phyloP scores from a whole-genome alignment of 768 basidiomycete species.

The Suillus placidus region DNA sequence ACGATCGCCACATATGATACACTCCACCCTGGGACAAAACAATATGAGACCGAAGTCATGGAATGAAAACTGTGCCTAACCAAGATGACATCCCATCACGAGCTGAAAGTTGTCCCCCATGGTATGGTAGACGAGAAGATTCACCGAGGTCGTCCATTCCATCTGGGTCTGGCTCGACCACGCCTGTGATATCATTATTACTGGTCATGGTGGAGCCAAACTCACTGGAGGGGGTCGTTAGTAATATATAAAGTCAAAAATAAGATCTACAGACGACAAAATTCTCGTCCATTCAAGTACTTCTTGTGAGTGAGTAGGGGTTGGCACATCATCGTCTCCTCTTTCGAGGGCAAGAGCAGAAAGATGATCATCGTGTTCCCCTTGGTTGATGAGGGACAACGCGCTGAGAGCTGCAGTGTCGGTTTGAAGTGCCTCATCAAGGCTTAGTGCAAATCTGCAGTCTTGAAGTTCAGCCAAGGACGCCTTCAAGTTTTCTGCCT shows the following conservation, averaged over 20 bases:
- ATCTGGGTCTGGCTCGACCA: background rate
- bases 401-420: constrained; percentile 38
- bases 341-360: constrained; percentile 42
- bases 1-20: constrained; percentile 46
- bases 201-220: constrained; percentile 2
- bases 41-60: background rate
- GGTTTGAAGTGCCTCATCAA: constrained; percentile 42
- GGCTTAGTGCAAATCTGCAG: constrained; percentile 42
- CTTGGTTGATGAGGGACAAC: constrained; percentile 36
- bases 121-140: background rate
- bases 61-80: background rate
- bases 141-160: background rate
- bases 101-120: background rate
- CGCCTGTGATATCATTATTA: background rate
- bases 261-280: background rate
- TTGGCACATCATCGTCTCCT: constrained; percentile 26
- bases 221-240: background rate
- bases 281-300: constrained; percentile 12
- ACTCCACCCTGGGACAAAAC: constrained; percentile 31
- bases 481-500: constrained; percentile 38
- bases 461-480: constrained; percentile 39
- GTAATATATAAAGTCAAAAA: background rate
- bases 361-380: constrained; percentile 43
- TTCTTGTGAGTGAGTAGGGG: constrained; percentile 21
- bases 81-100: background rate